Percentiles rank a stretch among this genome's conserved stretches.
These are phyloP conservation scores for Imleria badia DNA, from an alignment of 768 basidiomycete species.

Conservation along the genomic window DNA sequence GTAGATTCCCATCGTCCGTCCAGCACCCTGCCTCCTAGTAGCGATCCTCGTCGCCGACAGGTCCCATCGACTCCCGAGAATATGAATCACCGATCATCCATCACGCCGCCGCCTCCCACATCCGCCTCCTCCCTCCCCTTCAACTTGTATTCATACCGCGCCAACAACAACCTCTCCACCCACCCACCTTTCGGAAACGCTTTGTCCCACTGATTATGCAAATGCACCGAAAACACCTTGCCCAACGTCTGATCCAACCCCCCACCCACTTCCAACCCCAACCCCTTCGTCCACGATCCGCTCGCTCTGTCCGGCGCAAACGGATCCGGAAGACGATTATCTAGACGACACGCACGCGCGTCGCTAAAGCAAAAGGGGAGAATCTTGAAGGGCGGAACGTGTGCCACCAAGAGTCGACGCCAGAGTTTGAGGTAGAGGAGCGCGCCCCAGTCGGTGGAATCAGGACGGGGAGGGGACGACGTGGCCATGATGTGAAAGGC, in stretches of 20 bases:
- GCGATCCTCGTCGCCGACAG: too few relatives aligned
- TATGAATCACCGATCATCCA: not conserved
- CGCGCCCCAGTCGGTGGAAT: conserved; percentile 93
- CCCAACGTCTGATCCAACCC: conserved; percentile 58
- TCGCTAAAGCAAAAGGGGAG: conserved; percentile 97
- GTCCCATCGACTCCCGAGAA: too few relatives aligned
- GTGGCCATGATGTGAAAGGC: conserved; percentile 89
- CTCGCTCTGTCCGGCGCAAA: conserved; percentile 58
- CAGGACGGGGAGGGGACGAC: conserved; percentile 66
- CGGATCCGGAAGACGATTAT: conserved; percentile 92
- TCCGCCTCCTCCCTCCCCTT: not conserved
- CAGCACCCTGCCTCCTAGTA: too few relatives aligned
- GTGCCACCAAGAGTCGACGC: conserved; percentile 72
- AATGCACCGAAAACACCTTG: conserved; percentile 83
- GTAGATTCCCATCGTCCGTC: too few relatives aligned
- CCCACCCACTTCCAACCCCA: conserved; percentile 60
- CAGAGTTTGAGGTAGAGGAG: conserved; percentile 89
- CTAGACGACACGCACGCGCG: conserved; percentile 84
- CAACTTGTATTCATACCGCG: conserved; percentile 50
- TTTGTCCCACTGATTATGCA: conserved; percentile 98
- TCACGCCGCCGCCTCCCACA: not conserved
- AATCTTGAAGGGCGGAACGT: conserved; percentile 82
- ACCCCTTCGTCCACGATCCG: conserved; percentile 68
- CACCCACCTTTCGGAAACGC: conserved; percentile 79
- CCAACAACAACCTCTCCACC: conserved; percentile 79